A percentile compares a stretch with the other conserved stretches of the same genome.
phyloP scores from a whole-genome alignment of 2,329 filamentous ascomycete species.

The Tolypocladium sp. region DNA sequence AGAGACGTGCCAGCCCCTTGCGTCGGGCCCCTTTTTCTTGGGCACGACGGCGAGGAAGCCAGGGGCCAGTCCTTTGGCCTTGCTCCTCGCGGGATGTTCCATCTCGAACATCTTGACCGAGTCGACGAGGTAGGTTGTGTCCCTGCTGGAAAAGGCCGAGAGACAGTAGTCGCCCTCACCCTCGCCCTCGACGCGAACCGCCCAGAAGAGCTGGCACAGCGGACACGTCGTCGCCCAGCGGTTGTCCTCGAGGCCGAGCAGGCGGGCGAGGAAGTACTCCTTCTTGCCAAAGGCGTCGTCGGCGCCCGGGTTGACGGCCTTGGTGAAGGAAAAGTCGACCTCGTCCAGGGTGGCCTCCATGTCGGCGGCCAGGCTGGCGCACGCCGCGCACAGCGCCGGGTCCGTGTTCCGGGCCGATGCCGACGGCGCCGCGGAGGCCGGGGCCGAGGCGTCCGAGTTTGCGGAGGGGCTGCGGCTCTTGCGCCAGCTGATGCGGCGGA shows the following conservation, averaged over 20 bases:
- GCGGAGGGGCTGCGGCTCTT: conserved; percentile 25
- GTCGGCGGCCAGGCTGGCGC: conserved; percentile 21
- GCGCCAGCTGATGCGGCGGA: conserved; percentile 25
- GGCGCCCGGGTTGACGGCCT: conserved; percentile 16
- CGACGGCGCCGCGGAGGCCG: conserved; percentile 1
- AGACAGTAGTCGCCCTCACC: conserved; percentile 20
- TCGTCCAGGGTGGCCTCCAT: conserved; percentile 22
- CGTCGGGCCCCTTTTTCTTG: conserved; percentile 17
- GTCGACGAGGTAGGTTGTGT: conserved; percentile 25
- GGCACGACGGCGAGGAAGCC: conserved; percentile 23
- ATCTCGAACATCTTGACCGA: conserved; percentile 19
- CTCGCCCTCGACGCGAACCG: conserved; percentile 20
- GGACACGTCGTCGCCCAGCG: conserved; percentile 23
- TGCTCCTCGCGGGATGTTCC: conserved; percentile 17
- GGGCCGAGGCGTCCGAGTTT: conserved; percentile 17
- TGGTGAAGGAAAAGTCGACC: conserved; percentile 19
- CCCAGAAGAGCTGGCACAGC: conserved; percentile 23
- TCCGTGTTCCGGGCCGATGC: conserved; percentile 16
- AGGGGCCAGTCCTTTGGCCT: conserved; percentile 17
- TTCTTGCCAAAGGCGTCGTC: conserved; percentile 21
- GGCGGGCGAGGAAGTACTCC: conserved; percentile 17
- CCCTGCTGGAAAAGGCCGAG: conserved; percentile 23
- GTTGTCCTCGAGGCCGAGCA: conserved; percentile 20
- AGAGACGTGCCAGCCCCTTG: conserved; percentile 19
- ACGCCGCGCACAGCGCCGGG: conserved; percentile 19